phyloP scores from a whole-genome alignment of 1,284 basidiomycete species.

The Xerocomus minutiporus region DNA sequence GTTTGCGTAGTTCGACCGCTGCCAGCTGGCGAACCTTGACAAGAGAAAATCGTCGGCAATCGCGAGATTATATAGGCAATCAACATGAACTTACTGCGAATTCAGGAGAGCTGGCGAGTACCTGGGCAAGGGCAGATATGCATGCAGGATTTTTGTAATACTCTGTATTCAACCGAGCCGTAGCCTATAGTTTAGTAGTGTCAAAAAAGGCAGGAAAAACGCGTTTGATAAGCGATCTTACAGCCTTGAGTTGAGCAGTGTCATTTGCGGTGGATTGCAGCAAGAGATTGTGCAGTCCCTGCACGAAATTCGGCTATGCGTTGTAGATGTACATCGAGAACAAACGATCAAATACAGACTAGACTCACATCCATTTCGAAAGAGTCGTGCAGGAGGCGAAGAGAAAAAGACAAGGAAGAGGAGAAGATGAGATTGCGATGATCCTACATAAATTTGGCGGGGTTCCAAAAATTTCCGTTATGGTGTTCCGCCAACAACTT shows the following conservation, averaged over 20 bases:
- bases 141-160: constrained; percentile 90
- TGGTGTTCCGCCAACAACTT: too few species aligned
- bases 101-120: constrained; percentile 83
- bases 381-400: not conserved
- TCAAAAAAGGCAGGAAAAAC: constrained; percentile 15
- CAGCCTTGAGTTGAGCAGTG: constrained; percentile 83
- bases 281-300: constrained; percentile 80
- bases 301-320: constrained; percentile 60
- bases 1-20: constrained; percentile 97
- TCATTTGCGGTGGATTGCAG: constrained; percentile 83
- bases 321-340: constrained; percentile 2
- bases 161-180: constrained; percentile 83
- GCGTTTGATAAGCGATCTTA: constrained; percentile 43
- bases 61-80: constrained; percentile 3
- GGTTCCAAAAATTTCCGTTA: constrained; percentile 34
- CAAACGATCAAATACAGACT: not conserved
- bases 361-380: constrained; percentile 30
- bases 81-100: constrained; percentile 46
- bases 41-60: constrained; percentile 7
- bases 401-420: constrained; percentile 12
- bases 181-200: constrained; percentile 60
- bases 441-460: constrained; percentile 32
- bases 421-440: constrained; percentile 22
- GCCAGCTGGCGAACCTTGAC: constrained; percentile 91
- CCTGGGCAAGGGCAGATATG: constrained; percentile 87